Evolutionary conservation across 805 yeast genomes (phyloP).

Genomic region (Saccharomyces kudriavzevii): DNA sequence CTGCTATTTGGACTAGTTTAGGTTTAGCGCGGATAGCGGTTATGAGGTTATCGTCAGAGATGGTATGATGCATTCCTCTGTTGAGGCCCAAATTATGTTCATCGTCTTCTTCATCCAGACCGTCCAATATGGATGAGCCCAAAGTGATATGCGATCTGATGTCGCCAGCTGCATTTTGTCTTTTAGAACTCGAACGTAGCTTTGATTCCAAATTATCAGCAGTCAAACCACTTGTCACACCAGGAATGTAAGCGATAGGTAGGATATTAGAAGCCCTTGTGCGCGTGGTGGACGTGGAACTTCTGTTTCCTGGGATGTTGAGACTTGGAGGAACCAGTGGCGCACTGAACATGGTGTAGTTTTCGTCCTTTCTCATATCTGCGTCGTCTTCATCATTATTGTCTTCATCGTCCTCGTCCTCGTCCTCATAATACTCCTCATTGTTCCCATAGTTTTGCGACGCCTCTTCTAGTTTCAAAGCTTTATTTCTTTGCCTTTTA

Average conservation of each 20-base stretch:
- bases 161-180: slow-evolving; percentile 14
- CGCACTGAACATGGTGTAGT: slow-evolving; percentile 25
- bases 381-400: slow-evolving; percentile 14
- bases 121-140: slow-evolving; percentile 40
- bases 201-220: slow-evolving; percentile 4
- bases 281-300: slow-evolving; percentile 53
- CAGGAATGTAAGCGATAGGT: slow-evolving; percentile 91
- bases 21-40: slow-evolving; percentile 77
- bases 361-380: slow-evolving; percentile 18
- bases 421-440: slow-evolving; percentile 15
- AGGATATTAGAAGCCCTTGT: slow-evolving; percentile 81
- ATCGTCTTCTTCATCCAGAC: slow-evolving; percentile 23
- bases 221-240: slow-evolving; percentile 47
- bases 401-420: slow-evolving; percentile 15
- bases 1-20: slow-evolving; percentile 40
- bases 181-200: not conserved
- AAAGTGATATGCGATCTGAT: slow-evolving; percentile 31
- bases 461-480: slow-evolving; percentile 14
- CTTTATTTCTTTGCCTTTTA: slow-evolving; percentile 25
- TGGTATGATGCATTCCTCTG: slow-evolving; percentile 33
- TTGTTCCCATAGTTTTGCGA: slow-evolving; percentile 12
- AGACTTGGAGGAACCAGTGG: slow-evolving; percentile 20
- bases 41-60: slow-evolving; percentile 31
- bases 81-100: slow-evolving; percentile 28
- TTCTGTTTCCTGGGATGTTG: slow-evolving; percentile 18